Evolutionary conservation across 2,329 filamentous ascomycete genomes (phyloP).

Genomic region (Aspergillus felis): DNA sequence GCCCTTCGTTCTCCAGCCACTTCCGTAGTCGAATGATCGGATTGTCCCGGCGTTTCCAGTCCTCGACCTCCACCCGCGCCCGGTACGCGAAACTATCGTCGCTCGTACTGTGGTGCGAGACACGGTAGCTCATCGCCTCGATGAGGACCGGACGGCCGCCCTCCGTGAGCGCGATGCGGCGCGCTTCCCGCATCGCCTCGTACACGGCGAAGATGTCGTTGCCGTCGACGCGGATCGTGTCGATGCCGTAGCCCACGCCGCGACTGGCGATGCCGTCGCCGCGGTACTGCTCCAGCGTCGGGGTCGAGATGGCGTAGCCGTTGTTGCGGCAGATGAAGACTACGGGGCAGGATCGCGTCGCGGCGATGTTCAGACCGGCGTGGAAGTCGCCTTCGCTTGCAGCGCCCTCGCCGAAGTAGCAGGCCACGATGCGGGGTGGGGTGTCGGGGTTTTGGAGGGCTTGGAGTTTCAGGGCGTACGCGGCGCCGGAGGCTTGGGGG

Average conservation of each 20-base stretch:
- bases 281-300: constrained; percentile 84
- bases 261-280: constrained; percentile 87
- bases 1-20: constrained; percentile 77
- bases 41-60: constrained; percentile 89
- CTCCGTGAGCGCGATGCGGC: constrained; percentile 71
- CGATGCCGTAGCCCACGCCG: constrained; percentile 87
- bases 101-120: constrained; percentile 93
- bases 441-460: constrained; percentile 65
- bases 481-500: constrained; percentile 80
- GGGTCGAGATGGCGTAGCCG: constrained; percentile 85
- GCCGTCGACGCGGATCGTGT: constrained; percentile 88
- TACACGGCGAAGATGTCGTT: constrained; percentile 89
- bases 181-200: constrained; percentile 72
- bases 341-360: constrained; percentile 80
- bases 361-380: constrained; percentile 84
- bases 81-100: constrained; percentile 97
- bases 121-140: constrained; percentile 97
- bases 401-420: constrained; percentile 88
- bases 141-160: constrained; percentile 82
- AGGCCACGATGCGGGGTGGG: constrained; percentile 67
- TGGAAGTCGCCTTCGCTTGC: constrained; percentile 92
- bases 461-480: constrained; percentile 82
- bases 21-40: constrained; percentile 81
- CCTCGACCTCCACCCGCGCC: constrained; percentile 85
- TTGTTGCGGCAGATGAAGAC: constrained; percentile 93